These are phyloP conservation scores for Aspergillus amoenus DNA, from an alignment of 2,329 filamentous ascomycete genomes.

Conservation along the genomic window DNA sequence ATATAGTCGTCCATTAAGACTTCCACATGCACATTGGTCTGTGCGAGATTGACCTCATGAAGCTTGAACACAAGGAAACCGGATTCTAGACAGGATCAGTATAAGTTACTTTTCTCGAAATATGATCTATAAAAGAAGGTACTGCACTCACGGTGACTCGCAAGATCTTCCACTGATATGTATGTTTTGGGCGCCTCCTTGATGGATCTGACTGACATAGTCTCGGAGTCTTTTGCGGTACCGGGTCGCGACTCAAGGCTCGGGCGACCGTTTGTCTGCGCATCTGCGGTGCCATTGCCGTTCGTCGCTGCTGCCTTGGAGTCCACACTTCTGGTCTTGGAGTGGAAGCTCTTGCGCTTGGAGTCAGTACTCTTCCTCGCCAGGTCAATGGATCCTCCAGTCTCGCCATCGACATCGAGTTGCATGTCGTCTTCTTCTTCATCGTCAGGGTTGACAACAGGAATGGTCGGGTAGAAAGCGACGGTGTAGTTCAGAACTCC, in stretches of 20 bases:
- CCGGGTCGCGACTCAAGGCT: constrained; percentile 39
- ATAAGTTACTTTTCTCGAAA: no score
- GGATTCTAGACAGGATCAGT: constrained; percentile 61
- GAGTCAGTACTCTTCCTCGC: constrained; percentile 33
- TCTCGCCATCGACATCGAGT: constrained; percentile 33
- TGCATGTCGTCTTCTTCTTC: constrained; percentile 52
- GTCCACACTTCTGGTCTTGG: constrained; percentile 30
- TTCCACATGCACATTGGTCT: constrained; percentile 75
- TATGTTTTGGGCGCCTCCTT: constrained; percentile 71
- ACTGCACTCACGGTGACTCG: constrained; percentile 64
- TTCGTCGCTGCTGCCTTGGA: constrained; percentile 43
- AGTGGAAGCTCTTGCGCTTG: constrained; percentile 25
- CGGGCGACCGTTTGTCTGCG: constrained; percentile 26
- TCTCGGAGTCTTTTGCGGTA: constrained; percentile 48
- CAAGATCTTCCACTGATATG: constrained; percentile 75
- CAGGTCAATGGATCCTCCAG: constrained; percentile 13
- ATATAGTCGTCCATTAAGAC: constrained; percentile 92
- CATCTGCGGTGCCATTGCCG: constrained; percentile 27
- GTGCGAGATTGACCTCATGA: constrained; percentile 80
- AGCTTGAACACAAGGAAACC: constrained; percentile 93
- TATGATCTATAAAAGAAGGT: no score
- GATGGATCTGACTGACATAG: constrained; percentile 44
- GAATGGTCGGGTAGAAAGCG: constrained; percentile 86
- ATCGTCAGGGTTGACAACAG: constrained; percentile 82
- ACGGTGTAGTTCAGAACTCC: constrained; percentile 79